Evolutionary conservation across 192 early-diverging fungal species (phyloP).

Genomic region (Entomortierella parvispora): DNA sequence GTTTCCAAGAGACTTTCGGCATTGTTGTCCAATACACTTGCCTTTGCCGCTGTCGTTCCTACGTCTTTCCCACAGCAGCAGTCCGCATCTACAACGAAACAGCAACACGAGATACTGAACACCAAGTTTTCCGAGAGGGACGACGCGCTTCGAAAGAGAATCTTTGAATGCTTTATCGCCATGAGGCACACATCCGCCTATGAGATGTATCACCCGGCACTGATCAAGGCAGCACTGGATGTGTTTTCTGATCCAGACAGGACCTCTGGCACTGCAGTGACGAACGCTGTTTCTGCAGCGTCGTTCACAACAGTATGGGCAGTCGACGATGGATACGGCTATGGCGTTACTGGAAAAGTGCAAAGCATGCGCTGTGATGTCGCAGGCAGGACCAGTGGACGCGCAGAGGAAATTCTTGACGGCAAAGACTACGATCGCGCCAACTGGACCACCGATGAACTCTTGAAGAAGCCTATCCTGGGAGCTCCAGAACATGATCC

Average conservation of each 20-base stretch:
- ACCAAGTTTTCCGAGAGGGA: slow-evolving; percentile 66
- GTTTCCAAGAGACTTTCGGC: slow-evolving; percentile 82
- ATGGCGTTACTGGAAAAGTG: slow-evolving; percentile 66
- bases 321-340: slow-evolving; percentile 64
- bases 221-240: slow-evolving; percentile 57
- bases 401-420: slow-evolving; percentile 53
- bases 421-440: slow-evolving; percentile 53
- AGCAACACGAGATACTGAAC: slow-evolving; percentile 42
- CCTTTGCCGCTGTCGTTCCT: slow-evolving; percentile 67
- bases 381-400: slow-evolving; percentile 42
- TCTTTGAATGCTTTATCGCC: slow-evolving; percentile 78
- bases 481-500: slow-evolving; percentile 75
- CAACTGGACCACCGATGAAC: slow-evolving; percentile 21
- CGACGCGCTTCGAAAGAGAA: slow-evolving; percentile 66
- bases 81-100: slow-evolving; percentile 37
- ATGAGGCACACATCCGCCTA: slow-evolving; percentile 65
- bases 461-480: slow-evolving; percentile 68
- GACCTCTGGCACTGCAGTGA: slow-evolving; percentile 56
- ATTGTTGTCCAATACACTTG: slow-evolving; percentile 75
- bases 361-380: slow-evolving; percentile 60
- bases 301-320: slow-evolving; percentile 64
- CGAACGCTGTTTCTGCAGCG: slow-evolving; percentile 57
- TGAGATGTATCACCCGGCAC: slow-evolving; percentile 57
- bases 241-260: slow-evolving; percentile 66
- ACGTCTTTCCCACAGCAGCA: slow-evolving; percentile 54